These are phyloP conservation scores for Aristolochia californica DNA, from an alignment of 164 flowering plant species.

Conservation along the genomic window DNA sequence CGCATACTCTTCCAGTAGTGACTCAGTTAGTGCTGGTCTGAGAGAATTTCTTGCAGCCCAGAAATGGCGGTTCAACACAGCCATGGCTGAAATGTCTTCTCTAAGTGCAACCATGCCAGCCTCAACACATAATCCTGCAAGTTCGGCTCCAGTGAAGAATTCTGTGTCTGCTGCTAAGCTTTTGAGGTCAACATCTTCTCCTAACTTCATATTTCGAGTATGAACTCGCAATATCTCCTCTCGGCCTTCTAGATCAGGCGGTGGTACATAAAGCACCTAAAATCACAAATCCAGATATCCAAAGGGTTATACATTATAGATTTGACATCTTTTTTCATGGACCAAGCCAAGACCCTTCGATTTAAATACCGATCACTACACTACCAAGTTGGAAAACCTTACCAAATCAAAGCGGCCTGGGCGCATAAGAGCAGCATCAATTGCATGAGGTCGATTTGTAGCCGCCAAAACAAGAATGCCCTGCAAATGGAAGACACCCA, in stretches of 20 bases:
- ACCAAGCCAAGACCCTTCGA: neutral
- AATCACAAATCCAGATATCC: neutral
- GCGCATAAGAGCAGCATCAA: constrained; percentile 92
- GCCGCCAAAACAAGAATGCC: constrained; percentile 96
- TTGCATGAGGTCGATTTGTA: constrained; percentile 85
- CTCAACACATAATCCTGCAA: constrained; percentile 73
- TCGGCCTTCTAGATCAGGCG: constrained; percentile 80
- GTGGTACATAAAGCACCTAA: constrained; percentile 90
- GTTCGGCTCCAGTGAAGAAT: constrained; percentile 87
- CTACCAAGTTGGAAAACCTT: constrained; percentile 11
- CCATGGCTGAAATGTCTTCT: constrained; percentile 61
- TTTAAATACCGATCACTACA: neutral
- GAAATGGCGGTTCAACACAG: constrained; percentile 58
- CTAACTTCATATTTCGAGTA: constrained; percentile 62
- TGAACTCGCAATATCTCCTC: constrained; percentile 74
- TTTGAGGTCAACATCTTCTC: constrained; percentile 55
- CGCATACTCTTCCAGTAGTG: constrained; percentile 37
- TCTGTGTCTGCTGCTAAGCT: constrained; percentile 73
- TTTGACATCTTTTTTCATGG: too few species aligned
- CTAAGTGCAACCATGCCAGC: constrained; percentile 81
- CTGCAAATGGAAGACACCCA: constrained; percentile 24
- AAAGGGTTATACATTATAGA: neutral
- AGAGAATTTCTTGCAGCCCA: constrained; percentile 37
- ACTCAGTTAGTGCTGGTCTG: constrained; percentile 49
- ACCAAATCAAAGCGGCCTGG: constrained; percentile 98